Base-by-base conservation (phyloP, 2,329 filamentous ascomycete species). In the Aspergillus fijiensis region DNA sequence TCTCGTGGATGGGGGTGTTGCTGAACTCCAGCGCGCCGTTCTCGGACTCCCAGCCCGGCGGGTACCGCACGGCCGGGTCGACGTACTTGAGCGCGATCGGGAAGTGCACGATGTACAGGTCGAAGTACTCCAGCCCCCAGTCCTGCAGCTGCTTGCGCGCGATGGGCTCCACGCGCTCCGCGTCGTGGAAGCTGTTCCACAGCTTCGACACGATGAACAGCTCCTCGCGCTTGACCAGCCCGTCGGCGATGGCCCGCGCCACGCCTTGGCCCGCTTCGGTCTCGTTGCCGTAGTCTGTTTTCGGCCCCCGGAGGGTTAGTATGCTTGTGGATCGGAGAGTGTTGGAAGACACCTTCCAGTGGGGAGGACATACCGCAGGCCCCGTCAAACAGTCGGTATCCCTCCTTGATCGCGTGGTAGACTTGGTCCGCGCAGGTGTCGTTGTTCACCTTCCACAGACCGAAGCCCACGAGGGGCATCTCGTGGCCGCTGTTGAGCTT, bases 151-250 rank as follows among this genome's bases (percentile, higher is more conserved):
- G 90, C 73, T 88, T 88, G 76, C 86, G 86, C 77, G 82, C 84
- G 73, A 95, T 92, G 60, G 87, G 87, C 78, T 89, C 86, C 63
- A 94, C 90, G 69, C 85, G 84, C 68, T 94, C 88, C 69, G 83
- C 83, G 71, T 94, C 89, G 82, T 96, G 91, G 85, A 92, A 96
- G 67, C 88, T 88, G 81, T 94, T 92, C 92, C 92, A 96, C 60
- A 96, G 88, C 83, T 96, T 96, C 78, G 89, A 92, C 65, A 93
- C 90, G 73, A 96, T 87, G 85, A 96, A 96, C 74, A 96, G 89
- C 25, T 96, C 91, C 77, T 90, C 87, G 61, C 91, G 89, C 82
- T 88, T 92, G 68, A 93, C 90, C 60, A 94, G 77, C 49, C 90
- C 89, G 10, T 95, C 91, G 72, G 89, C 84, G 78, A 95, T 91